phyloP scores from a whole-genome alignment of 148 eudicot species.

The Camellia lanceoleosa region DNA sequence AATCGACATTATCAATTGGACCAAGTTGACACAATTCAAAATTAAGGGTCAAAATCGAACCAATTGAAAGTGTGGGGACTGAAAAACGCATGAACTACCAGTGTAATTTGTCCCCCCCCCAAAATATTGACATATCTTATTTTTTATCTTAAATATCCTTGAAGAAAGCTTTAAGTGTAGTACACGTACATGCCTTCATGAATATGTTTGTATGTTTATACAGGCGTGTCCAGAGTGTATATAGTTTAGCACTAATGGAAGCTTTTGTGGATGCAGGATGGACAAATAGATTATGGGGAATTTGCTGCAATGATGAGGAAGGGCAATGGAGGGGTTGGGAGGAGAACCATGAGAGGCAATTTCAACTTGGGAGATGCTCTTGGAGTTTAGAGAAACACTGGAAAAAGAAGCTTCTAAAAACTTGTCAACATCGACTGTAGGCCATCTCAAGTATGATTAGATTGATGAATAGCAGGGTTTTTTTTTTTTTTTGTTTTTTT shows the following conservation, averaged over 20 bases:
- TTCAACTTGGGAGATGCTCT: conserved; percentile 52
- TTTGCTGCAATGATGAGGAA: conserved; percentile 84
- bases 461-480: no score
- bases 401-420: no score
- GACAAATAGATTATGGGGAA: conserved; percentile 72
- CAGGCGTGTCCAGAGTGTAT: no score
- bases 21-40: no score
- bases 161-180: not conserved
- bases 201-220: not conserved
- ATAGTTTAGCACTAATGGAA: not conserved
- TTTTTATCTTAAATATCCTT: not conserved
- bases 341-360: conserved; percentile 59
- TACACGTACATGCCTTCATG: not conserved
- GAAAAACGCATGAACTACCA: no score
- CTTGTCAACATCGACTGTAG: no score
- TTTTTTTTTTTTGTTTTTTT: no score
- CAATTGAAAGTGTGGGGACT: no score
- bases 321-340: conserved; percentile 48
- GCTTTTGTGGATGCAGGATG: conserved; percentile 46
- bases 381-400: conserved; percentile 5
- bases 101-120: no score
- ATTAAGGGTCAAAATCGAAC: no score
- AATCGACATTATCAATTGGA: no score
- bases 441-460: no score
- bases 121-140: not conserved